These are phyloP conservation scores for Peniophora sp. DNA, from an alignment of 1,284 basidiomycete species.

Conservation along the genomic window DNA sequence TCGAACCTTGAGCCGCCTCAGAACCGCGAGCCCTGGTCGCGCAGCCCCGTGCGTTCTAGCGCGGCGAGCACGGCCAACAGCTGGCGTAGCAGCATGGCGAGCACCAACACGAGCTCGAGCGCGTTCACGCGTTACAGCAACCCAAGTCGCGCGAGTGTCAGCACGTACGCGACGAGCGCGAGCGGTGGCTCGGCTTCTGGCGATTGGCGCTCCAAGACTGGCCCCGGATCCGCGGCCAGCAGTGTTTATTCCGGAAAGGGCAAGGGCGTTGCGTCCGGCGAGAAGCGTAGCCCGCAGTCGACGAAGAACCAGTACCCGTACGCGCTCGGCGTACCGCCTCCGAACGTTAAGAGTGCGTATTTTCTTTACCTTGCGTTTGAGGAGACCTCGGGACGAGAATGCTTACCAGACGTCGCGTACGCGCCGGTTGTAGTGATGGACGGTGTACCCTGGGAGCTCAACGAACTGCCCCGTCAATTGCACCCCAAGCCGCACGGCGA, in stretches of 20 bases:
- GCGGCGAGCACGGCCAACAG: constrained; percentile 56
- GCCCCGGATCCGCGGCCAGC: constrained; percentile 3
- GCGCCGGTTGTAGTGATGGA: constrained; percentile 47
- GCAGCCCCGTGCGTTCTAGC: constrained; percentile 27
- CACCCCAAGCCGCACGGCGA: constrained; percentile 53
- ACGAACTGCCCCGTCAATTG: constrained; percentile 56
- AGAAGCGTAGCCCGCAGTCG: not conserved
- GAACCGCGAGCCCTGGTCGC: constrained; percentile 47
- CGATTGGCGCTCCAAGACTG: constrained; percentile 50
- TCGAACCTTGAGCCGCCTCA: constrained; percentile 21
- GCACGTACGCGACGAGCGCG: constrained; percentile 71
- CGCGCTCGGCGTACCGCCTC: constrained; percentile 27
- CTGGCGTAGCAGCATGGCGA: constrained; percentile 71
- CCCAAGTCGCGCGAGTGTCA: constrained; percentile 60
- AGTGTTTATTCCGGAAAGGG: constrained; percentile 4
- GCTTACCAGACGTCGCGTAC: not conserved
- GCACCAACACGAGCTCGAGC: constrained; percentile 56
- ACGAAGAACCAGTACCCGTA: constrained; percentile 4
- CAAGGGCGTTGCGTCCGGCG: constrained; percentile 15
- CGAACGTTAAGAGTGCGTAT: constrained; percentile 73
- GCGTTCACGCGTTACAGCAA: constrained; percentile 77
- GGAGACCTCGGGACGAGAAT: too few species aligned
- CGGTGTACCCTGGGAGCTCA: constrained; percentile 67
- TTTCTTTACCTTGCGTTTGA: constrained; percentile 8
- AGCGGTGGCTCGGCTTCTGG: constrained; percentile 31